Conservation (phyloP, 257 asterid genomes). For the Leonotis leonurus region DNA sequence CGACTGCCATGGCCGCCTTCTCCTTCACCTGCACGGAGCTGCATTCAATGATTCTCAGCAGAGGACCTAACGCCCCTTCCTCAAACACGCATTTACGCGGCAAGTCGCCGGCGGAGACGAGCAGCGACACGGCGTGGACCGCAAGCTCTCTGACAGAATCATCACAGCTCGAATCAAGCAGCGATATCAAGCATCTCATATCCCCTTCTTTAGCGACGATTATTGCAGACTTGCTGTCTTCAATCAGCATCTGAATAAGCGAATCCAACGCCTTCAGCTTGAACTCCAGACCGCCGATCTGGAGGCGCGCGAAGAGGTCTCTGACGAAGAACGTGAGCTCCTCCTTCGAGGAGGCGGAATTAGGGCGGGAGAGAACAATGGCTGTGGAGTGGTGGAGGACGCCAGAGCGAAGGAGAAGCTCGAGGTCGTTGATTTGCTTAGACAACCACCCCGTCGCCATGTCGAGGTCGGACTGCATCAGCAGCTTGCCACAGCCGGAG, state of each 20-base stretch:
- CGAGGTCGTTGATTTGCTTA: conserved; percentile 58
- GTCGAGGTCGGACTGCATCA: conserved; percentile 98
- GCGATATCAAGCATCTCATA: conserved; percentile 46
- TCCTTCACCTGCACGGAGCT: conserved; percentile 67
- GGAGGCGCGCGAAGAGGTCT: conserved; percentile 76
- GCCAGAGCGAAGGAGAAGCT: conserved; percentile 79
- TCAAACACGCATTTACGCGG: conserved; percentile 78
- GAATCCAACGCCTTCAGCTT: conserved; percentile 81
- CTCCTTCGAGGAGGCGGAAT: conserved; percentile 43
- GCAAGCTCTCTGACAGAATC: conserved; percentile 52
- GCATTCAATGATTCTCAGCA: conserved; percentile 63
- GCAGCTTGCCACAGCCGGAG: conserved; percentile 61
- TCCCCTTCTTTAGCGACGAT: conserved; percentile 64
- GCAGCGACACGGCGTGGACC: conserved; percentile 65
- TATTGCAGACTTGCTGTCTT: conserved; percentile 52
- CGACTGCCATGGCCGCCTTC: conserved; percentile 86
- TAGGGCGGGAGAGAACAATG: conserved; percentile 77
- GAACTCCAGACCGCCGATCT: conserved; percentile 90
- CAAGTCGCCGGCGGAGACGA: conserved; percentile 47
- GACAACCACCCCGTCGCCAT: conserved; percentile 84
- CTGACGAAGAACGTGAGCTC: conserved; percentile 54
- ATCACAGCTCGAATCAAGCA: conserved; percentile 46
- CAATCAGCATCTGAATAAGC: conserved; percentile 47
- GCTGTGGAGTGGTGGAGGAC: conserved; percentile 86
- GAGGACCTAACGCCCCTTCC: conserved; percentile 88